Evolutionary conservation across 2,329 filamentous ascomycete species (phyloP), one percentile per base, ranked within the genome.

Genomic region (Didymosphaeria variabile): DNA sequence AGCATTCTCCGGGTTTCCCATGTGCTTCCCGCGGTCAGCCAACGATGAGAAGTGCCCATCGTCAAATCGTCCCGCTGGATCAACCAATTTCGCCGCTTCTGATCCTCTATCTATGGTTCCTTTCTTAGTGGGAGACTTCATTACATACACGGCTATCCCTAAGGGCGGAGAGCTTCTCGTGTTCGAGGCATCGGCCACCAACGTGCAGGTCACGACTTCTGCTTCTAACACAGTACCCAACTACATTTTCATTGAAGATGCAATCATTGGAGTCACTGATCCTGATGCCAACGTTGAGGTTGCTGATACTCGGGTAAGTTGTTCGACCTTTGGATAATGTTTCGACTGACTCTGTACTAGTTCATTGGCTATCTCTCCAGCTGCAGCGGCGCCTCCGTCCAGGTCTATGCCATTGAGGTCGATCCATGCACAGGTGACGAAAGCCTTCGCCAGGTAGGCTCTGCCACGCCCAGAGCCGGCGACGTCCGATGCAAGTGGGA

Each of bases 1-100:
- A 2, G 79, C 82, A 1, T 85, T 83, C 69, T 81, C 80, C 13
- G 83, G 83, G 0, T 85, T 84, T 54, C 83, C 83, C 1, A 85
- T 85, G 83, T 85, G 83, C 58, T 80, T 85, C 19, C 83, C 82
- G 0, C 76, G 83, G 17, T 79, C 78, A 23, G 59, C 70, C 26
- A 70, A 67, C 36, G 77, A 80, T 45, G 53, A 68, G 0, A 69
- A 74, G 17, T 82, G 80, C 60, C 78, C 78, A 8, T 47, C 61
- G 12, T 73, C 73, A 13, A 82, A 81, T 58, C 75, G 70, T 55
- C 72, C 68, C 54, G 71, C 62, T 59, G 79, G 67, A 23, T 72
- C 64, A 63, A 72, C 59, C 7, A 62, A 56, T 17, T 73, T 80
- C 59, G 63, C 65, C 21, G 73, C 77, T 3, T 72, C 73, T 3